phyloP scores from a whole-genome alignment of 2,329 filamentous ascomycete species.

The Apiospora marii region DNA sequence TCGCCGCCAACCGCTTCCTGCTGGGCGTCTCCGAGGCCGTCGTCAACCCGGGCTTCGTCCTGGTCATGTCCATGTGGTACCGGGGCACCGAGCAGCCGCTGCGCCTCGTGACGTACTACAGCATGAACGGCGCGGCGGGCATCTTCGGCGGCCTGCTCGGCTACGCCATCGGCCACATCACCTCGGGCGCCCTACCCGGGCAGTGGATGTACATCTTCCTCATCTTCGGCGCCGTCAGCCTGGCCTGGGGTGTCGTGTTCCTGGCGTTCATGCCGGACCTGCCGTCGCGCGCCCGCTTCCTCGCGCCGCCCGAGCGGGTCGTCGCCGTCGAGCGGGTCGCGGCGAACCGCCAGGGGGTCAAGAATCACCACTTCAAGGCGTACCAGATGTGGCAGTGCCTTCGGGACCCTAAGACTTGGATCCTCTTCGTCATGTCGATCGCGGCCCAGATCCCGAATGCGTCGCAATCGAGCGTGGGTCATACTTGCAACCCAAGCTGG shows the following conservation, averaged over 20 bases:
- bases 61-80: constrained; percentile 48
- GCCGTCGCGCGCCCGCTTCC: constrained; percentile 68
- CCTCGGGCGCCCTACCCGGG: constrained; percentile 35
- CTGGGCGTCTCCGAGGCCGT: constrained; percentile 65
- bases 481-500: neutral
- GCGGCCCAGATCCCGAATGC: constrained; percentile 65
- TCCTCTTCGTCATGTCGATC: constrained; percentile 60
- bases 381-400: constrained; percentile 56
- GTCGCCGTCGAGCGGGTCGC: constrained; percentile 62
- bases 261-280: constrained; percentile 68
- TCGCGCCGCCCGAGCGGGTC: constrained; percentile 62
- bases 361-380: constrained; percentile 58
- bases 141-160: constrained; percentile 68
- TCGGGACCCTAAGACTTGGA: constrained; percentile 62
- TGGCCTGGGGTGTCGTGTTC: constrained; percentile 61
- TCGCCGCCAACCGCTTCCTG: constrained; percentile 63
- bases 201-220: constrained; percentile 56
- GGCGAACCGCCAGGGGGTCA: constrained; percentile 60
- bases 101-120: constrained; percentile 62
- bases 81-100: constrained; percentile 56
- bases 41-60: constrained; percentile 57
- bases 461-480: constrained; percentile 55
- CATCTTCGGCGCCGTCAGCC: constrained; percentile 64
- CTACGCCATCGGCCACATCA: constrained; percentile 68
- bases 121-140: constrained; percentile 65